Percentiles rank a stretch among this genome's conserved stretches.
Conservation (phyloP, 75 land plant genomes). For the Cupressus sempervirens region DNA sequence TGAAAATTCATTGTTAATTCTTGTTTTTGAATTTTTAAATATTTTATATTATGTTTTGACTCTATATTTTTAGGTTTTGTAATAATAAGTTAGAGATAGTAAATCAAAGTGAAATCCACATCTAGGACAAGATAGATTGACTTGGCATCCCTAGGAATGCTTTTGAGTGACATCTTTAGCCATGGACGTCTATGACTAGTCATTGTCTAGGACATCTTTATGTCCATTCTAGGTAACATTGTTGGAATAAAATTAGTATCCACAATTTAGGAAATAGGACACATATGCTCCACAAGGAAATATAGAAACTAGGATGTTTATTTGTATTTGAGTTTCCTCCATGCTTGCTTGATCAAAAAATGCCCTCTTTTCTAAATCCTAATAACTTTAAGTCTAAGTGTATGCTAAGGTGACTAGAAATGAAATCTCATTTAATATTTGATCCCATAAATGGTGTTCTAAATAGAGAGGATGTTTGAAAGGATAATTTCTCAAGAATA, state of each 20-base stretch:
- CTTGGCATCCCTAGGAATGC: background rate
- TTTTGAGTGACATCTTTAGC: background rate
- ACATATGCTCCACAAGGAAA: background rate
- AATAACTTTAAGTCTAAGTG: background rate
- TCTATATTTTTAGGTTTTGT: background rate
- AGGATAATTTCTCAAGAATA: background rate
- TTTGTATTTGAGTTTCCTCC: background rate
- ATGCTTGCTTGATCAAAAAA: no score
- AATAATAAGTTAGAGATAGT: background rate
- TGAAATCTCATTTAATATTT: background rate
- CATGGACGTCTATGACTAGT: background rate
- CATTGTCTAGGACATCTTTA: background rate
- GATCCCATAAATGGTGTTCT: background rate
- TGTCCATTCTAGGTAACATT: background rate
- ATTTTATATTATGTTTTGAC: background rate
- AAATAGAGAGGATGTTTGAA: background rate
- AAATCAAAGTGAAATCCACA: background rate
- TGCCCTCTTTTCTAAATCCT: background rate
- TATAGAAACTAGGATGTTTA: background rate
- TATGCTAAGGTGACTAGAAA: background rate
- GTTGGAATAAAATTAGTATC: background rate
- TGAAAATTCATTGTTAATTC: background rate
- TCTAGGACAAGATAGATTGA: background rate
- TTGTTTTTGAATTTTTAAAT: background rate
- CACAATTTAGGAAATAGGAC: background rate